Evolutionary conservation across 768 basidiomycete species (phyloP).

Genomic region (Hericium coralloides): DNA sequence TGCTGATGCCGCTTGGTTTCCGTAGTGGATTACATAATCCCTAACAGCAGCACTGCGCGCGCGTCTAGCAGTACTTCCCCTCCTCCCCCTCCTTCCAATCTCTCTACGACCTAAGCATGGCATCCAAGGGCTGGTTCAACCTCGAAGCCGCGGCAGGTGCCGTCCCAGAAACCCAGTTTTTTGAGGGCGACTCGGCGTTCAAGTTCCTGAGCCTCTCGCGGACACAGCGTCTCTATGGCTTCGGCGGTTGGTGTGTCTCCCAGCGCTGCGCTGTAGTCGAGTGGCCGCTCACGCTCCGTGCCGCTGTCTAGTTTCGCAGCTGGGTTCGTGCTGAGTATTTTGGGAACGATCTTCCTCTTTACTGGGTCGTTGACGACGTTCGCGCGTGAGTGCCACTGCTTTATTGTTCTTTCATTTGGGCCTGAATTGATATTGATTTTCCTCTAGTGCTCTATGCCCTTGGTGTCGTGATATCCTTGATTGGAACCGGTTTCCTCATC

Average conservation of each 20-base stretch:
- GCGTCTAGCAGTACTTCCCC: too few relatives aligned
- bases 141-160: conserved; percentile 56
- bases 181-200: conserved; percentile 88
- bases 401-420: conserved; percentile 1
- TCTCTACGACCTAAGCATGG: background rate
- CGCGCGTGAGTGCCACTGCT: conserved; percentile 46
- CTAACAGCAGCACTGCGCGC: too few relatives aligned
- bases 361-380: conserved; percentile 61
- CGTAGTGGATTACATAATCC: too few relatives aligned
- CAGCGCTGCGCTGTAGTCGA: background rate
- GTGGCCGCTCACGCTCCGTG: background rate
- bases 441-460: conserved; percentile 67
- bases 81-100: too few relatives aligned
- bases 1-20: too few relatives aligned
- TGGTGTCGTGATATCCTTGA: conserved; percentile 73
- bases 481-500: conserved; percentile 87
- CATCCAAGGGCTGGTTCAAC: conserved; percentile 76
- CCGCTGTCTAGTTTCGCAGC: conserved; percentile 46
- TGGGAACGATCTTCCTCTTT: conserved; percentile 74
- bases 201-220: conserved; percentile 68
- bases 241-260: conserved; percentile 51
- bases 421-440: too few relatives aligned
- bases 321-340: conserved; percentile 73
- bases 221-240: conserved; percentile 80
- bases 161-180: conserved; percentile 74